A percentile compares a stretch with the other conserved stretches of the same genome.
These are phyloP conservation scores for Nothopassalora personata DNA, from an alignment of 2,329 filamentous ascomycete species.

Conservation along the genomic window DNA sequence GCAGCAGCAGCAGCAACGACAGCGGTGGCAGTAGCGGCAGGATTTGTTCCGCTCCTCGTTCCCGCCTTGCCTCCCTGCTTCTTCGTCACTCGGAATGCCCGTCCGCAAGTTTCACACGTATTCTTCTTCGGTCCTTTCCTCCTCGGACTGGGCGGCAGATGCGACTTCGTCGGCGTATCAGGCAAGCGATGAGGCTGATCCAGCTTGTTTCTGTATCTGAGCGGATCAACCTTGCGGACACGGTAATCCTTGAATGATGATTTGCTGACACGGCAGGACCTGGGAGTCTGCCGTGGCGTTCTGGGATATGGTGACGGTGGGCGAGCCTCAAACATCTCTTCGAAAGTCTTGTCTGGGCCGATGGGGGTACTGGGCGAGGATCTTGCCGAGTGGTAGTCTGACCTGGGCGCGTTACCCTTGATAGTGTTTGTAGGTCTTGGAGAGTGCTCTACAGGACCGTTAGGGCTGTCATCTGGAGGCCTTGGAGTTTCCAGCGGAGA, in stretches of 20 bases:
- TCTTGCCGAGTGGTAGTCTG: too few relatives aligned
- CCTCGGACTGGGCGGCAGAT: conserved; percentile 12
- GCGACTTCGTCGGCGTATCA: conserved; percentile 16
- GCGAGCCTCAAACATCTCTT: not conserved
- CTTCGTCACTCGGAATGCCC: conserved; percentile 9
- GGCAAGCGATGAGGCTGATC: conserved; percentile 11
- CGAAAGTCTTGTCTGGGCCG: not conserved
- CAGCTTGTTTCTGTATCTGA: conserved; percentile 15
- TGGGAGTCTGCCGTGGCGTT: not conserved
- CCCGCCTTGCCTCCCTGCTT: not conserved
- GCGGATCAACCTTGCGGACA: conserved; percentile 11
- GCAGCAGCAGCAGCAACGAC: too few relatives aligned
- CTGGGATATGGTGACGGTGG: not conserved
- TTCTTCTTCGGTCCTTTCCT: conserved; percentile 2
- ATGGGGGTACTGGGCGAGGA: not conserved
- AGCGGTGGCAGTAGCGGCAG: not conserved
- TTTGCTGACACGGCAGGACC: not conserved
- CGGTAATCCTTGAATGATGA: conserved; percentile 5
- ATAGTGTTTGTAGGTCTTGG: not conserved
- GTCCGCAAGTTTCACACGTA: conserved; percentile 13
- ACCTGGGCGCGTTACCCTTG: not conserved
- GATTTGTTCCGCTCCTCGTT: not conserved
- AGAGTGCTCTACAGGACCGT: too few relatives aligned
- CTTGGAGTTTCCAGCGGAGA: too few relatives aligned
- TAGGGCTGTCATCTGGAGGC: too few relatives aligned